Percentiles rank a stretch among this genome's conserved stretches.
Evolutionary conservation across 2,329 filamentous ascomycete species (phyloP).

Genomic region (Curvularia sp.): DNA sequence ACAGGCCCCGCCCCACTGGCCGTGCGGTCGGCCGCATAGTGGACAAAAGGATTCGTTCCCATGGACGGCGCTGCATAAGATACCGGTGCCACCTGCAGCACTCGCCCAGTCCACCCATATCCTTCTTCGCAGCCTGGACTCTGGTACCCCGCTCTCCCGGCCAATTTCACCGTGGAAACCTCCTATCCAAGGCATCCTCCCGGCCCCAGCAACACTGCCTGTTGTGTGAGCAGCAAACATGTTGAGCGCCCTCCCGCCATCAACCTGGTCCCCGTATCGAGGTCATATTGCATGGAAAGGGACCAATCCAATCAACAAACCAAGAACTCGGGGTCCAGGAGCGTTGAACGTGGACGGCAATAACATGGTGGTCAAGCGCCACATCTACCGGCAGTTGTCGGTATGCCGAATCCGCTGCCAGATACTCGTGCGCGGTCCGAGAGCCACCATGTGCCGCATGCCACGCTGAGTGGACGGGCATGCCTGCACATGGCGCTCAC

Average conservation of each 20-base stretch:
- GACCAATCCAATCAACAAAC: constrained; percentile 4
- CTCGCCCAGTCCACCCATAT: constrained; percentile 4
- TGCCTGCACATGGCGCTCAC: constrained; percentile 6
- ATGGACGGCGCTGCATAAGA: constrained; percentile 14
- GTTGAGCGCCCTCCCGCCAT: too few species aligned
- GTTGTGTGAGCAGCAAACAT: neutral
- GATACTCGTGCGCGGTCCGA: constrained; percentile 17
- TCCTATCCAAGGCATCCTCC: constrained; percentile 1
- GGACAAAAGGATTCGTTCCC: constrained; percentile 4
- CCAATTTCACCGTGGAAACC: neutral
- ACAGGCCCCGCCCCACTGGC: neutral
- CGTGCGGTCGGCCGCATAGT: constrained; percentile 5
- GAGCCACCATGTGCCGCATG: neutral
- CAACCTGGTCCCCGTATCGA: neutral
- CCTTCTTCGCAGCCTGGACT: neutral
- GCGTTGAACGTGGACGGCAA: neutral
- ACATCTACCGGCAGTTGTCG: constrained; percentile 16
- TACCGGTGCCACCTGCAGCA: constrained; percentile 8
- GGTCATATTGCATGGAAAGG: neutral
- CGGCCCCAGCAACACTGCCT: neutral
- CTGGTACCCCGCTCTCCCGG: neutral
- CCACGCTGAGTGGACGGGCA: neutral
- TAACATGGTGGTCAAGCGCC: neutral
- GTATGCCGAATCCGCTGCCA: constrained; percentile 28
- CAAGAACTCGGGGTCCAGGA: constrained; percentile 1